phyloP scores from a whole-genome alignment of 2,329 filamentous ascomycete species.

The Rutstroemia sp. region DNA sequence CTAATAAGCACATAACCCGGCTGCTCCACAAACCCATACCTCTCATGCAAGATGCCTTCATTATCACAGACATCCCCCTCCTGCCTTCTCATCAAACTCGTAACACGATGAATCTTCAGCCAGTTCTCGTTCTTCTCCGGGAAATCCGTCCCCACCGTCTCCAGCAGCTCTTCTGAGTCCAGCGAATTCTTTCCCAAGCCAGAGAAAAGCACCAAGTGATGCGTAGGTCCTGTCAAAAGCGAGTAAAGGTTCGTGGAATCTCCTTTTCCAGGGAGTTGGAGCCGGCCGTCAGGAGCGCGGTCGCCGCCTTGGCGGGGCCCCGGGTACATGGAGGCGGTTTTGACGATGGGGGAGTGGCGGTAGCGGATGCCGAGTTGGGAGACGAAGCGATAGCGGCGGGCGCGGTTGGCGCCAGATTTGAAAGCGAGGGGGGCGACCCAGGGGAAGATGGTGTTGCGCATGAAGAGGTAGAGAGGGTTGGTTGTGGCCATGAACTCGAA shows the following conservation, averaged over 20 bases:
- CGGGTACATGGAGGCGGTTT: constrained; percentile 26
- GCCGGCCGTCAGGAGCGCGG: constrained; percentile 35
- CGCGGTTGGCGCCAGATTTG: constrained; percentile 16
- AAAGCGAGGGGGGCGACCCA: constrained; percentile 33
- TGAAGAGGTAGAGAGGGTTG: constrained; percentile 29
- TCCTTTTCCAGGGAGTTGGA: constrained; percentile 13
- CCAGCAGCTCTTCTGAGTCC: constrained; percentile 14
- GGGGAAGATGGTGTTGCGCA: constrained; percentile 36
- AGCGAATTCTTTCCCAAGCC: constrained; percentile 12
- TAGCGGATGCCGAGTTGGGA: constrained; percentile 39
- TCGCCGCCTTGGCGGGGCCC: constrained; percentile 39
- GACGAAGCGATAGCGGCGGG: constrained; percentile 29
- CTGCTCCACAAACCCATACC: constrained; percentile 14
- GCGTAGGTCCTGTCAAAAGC: constrained; percentile 21
- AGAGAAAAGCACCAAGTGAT: constrained; percentile 32
- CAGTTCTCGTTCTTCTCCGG: constrained; percentile 2
- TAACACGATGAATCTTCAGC: constrained; percentile 2
- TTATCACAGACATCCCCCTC: constrained; percentile 10
- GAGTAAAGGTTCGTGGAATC: constrained; percentile 20
- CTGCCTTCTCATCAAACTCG: constrained; percentile 1
- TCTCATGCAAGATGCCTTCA: constrained; percentile 21
- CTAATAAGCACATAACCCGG: constrained; percentile 19
- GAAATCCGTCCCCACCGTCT: constrained; percentile 6
- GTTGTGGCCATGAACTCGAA: constrained; percentile 34
- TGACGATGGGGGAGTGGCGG: constrained; percentile 33